phyloP scores from a whole-genome alignment of 2,329 filamentous ascomycete species.

The Alternaria sp. region DNA sequence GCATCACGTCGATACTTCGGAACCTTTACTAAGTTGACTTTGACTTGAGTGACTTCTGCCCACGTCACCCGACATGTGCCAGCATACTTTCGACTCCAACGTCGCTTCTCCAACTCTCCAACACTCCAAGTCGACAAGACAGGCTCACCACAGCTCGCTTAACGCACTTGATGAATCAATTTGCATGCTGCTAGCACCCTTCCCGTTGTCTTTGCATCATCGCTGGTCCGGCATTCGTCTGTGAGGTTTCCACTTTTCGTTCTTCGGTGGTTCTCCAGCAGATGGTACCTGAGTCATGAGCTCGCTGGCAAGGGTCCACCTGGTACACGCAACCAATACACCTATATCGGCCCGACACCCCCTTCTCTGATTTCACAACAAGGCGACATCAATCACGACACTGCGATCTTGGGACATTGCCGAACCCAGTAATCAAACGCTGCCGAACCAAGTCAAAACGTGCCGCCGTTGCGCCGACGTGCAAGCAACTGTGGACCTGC shows the following conservation, averaged over 20 bases:
- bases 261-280: slow-evolving; percentile 20
- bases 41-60: neutral
- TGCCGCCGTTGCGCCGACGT: slow-evolving; percentile 8
- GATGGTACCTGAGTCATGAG: slow-evolving; percentile 18
- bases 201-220: slow-evolving; percentile 14
- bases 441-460: slow-evolving; percentile 3
- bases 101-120: neutral
- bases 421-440: slow-evolving; percentile 4
- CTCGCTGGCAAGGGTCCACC: slow-evolving; percentile 3
- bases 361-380: slow-evolving; percentile 2
- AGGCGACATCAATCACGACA: slow-evolving; percentile 4
- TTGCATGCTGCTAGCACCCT: slow-evolving; percentile 10
- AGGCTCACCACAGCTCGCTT: slow-evolving; percentile 1
- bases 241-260: slow-evolving; percentile 10
- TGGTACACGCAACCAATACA: slow-evolving; percentile 9
- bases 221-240: slow-evolving; percentile 9
- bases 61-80: neutral
- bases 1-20: neutral
- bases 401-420: slow-evolving; percentile 7
- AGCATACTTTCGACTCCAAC: slow-evolving; percentile 3
- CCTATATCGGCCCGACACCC: slow-evolving; percentile 10
- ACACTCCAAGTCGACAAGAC: slow-evolving; percentile 1
- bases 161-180: slow-evolving; percentile 3
- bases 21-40: neutral
- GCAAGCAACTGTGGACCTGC: neutral